Conservation (phyloP, 2,329 filamentous ascomycete genomes). For the Fusarium mangiferae region DNA sequence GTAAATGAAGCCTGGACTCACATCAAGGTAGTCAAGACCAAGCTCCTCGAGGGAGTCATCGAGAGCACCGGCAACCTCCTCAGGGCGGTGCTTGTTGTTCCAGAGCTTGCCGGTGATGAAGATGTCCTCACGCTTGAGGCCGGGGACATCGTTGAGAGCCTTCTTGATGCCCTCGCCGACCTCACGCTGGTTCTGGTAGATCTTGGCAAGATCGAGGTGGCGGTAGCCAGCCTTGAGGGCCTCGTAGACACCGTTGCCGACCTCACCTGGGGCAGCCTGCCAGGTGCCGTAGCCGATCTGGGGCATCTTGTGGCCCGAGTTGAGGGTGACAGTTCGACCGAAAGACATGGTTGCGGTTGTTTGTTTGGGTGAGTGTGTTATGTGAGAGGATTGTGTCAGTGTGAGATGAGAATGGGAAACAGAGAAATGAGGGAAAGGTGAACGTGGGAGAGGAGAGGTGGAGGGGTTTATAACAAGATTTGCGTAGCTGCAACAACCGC, state of each 20-base stretch:
- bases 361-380: not conserved
- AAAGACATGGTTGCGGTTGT: conserved; percentile 60
- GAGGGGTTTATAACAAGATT: conserved; percentile 20
- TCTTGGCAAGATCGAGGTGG: conserved; percentile 65
- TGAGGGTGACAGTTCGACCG: conserved; percentile 66
- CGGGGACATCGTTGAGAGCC: conserved; percentile 58
- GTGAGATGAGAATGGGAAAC: not conserved
- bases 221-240: conserved; percentile 72
- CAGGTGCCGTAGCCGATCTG: conserved; percentile 71
- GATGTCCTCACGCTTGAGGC: conserved; percentile 65
- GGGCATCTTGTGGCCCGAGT: conserved; percentile 73
- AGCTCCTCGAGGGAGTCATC: conserved; percentile 66
- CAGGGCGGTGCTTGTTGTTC: conserved; percentile 69
- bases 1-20: conserved; percentile 35
- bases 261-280: conserved; percentile 73
- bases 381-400: not conserved
- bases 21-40: conserved; percentile 67
- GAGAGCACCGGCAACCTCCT: conserved; percentile 65
- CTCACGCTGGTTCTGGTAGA: conserved; percentile 73
- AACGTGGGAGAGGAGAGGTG: not conserved
- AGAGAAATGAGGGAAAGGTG: not conserved
- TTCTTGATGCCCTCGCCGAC: conserved; percentile 66
- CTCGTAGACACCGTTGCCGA: conserved; percentile 70
- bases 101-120: conserved; percentile 76
- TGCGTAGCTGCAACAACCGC: not conserved